Base-by-base conservation (phyloP, 345 rosid genomes). In the Eucalyptus curtisii region DNA sequence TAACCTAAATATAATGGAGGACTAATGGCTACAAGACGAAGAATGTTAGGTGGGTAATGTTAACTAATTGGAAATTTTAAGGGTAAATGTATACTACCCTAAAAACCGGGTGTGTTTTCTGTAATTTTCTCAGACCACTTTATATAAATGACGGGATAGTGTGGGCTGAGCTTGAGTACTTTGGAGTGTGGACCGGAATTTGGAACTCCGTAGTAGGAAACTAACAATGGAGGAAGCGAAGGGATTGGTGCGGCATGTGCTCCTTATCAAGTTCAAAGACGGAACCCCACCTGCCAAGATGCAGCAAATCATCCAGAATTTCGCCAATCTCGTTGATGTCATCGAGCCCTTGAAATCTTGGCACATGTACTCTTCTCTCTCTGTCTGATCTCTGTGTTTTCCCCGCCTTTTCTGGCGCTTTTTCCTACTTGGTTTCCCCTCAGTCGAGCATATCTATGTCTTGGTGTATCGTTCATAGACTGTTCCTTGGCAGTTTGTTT, bases 281-380 rank as follows among this genome's bases (percentile, higher is more conserved):
- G 97, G 86, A 64, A 91, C 89, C 42, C 20, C 91, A 47, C 55
- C 92, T 2, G 92, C 90, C 6, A 90, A 93, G 89, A 91, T 95
- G n/a, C 93, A 95, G 33, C 81, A 95, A 50, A 94, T 95, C 71
- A 93, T 93, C 87, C 94, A 94, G 55, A 94, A 90, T 17, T 96
- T 92, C 88, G 94, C 98, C 53, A 91, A 90, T 85, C 98, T 96
- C 87, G 96, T 96, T 91, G 92, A 92, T 79, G 95, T 90, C 87
- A 93, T 96, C 92, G 93, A 94, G 85, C 96, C 97, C 91, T 93
- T 97, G 98, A 97, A 97, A 89, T 91, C 94, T 92, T 96, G 95
- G 89, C 93, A 95, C 80, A 94, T 97, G 99, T 96, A 93, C 47
- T 45, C 2, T 49, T 52, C 25, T 40, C 52, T 49, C 25, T 10